Conservation (phyloP, 768 basidiomycete species). For the Lactifluus subvellereus region DNA sequence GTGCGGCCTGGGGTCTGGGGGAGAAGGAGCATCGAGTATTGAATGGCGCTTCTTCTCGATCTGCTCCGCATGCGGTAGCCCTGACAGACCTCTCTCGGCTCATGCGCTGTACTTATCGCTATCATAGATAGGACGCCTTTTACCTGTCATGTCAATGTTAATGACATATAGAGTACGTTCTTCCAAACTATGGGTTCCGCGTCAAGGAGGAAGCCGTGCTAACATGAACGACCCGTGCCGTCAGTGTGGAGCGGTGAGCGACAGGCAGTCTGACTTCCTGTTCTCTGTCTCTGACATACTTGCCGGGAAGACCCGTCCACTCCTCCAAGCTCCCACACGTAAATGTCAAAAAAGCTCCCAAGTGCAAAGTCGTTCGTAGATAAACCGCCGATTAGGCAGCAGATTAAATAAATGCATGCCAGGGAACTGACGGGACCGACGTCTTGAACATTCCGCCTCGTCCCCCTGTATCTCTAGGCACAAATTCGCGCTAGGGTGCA, state of each 20-base stretch:
- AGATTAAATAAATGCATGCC: constrained; percentile 7
- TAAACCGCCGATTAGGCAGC: constrained; percentile 12
- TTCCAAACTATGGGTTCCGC: neutral
- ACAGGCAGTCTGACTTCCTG: neutral
- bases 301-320: neutral
- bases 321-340: neutral
- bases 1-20: too few species aligned
- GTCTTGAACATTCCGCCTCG: neutral
- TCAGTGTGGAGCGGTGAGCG: too few species aligned
- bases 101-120: too few species aligned
- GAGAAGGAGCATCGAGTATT: too few species aligned
- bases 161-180: neutral
- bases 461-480: constrained; percentile 7
- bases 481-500: neutral
- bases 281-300: neutral
- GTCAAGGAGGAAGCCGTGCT: neutral
- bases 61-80: too few species aligned
- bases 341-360: neutral
- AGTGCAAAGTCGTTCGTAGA: neutral
- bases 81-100: too few species aligned
- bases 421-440: neutral
- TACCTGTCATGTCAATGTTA: neutral
- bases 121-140: neutral
- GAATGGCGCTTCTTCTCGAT: too few species aligned
- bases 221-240: neutral